These are phyloP conservation scores for Rhodosporidiobolus odoratus DNA, from an alignment of 768 basidiomycete genomes.

Conservation along the genomic window DNA sequence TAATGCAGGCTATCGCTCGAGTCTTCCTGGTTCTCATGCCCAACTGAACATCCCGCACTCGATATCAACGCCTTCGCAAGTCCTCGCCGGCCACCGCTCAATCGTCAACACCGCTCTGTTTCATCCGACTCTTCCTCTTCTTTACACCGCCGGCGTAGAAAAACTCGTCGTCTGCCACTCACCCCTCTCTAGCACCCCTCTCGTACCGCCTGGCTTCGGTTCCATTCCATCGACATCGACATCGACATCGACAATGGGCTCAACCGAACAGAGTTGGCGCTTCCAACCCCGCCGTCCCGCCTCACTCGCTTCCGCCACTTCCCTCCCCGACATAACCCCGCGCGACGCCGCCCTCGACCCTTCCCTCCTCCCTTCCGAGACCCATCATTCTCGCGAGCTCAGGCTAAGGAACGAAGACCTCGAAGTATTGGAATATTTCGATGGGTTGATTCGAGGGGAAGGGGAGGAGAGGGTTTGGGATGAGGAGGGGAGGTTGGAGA, in stretches of 20 bases:
- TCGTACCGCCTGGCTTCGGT: too few relatives aligned
- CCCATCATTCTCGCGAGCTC: background rate
- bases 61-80: background rate
- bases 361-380: background rate
- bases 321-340: too few relatives aligned
- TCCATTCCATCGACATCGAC: too few relatives aligned
- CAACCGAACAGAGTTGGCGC: too few relatives aligned
- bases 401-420: slow-evolving; percentile 17
- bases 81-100: slow-evolving; percentile 60
- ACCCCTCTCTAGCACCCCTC: background rate
- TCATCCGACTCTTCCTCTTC: slow-evolving; percentile 64
- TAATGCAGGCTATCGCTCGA: background rate
- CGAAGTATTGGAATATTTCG: slow-evolving; percentile 27
- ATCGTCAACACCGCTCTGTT: slow-evolving; percentile 70
- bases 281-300: too few relatives aligned
- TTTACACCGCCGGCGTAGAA: slow-evolving; percentile 70
- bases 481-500: slow-evolving; percentile 1
- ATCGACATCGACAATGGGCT: too few relatives aligned
- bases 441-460: background rate
- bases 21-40: background rate
- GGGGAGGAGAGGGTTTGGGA: slow-evolving; percentile 2
- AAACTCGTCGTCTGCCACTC: slow-evolving; percentile 28
- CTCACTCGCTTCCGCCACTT: too few relatives aligned
- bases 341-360: background rate
- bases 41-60: slow-evolving; percentile 1